Base-by-base conservation (phyloP, 768 basidiomycete genomes). In the Mycena olivaceomarginata region DNA sequence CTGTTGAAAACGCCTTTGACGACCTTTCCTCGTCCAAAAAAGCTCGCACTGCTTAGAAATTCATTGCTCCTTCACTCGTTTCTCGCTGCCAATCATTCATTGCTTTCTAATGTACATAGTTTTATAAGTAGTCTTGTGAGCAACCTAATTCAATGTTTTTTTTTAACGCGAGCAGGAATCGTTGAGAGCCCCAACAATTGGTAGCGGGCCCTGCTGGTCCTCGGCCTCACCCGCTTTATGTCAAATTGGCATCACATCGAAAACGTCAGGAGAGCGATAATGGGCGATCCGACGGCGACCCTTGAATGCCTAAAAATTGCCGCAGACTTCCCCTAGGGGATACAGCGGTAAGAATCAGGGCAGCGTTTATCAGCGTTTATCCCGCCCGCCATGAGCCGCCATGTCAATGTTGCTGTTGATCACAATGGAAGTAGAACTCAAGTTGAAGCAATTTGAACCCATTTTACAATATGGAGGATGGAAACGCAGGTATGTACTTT, bases 341-440 rank as follows among this genome's bases (percentile, higher is more conserved):
- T 31, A 63, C 60, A 63, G 40, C 60, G 60, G 60, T 63, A 63
- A 63, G n/a, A 63, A 15, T 41, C 60, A 63, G 60, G 20, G 40
- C 60, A 63, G 39, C 40, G 60, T 63, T 63, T 41, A n/a, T 63
- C 60, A 63, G 39, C 40, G 60, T 63, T 63, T 41, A n/a, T 63
- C 60, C 60, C 60, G 31, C 31, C 3, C 31, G 31, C 31, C 31
- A 31, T 31, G 2, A 31, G 31, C 31, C 31, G 60, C 60, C 60
- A 63, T 63, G 60, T 63, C 60, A 63, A 63, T 63, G 60, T 63
- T 63, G 37, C 60, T 63, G 60, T 63, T 63, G 60, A 63, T 63
- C 43, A 63, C 59, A 60, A 60, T 60, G 59, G 59, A 63, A 63
- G 37, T 63, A 41, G 60, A 63, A 43, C 60, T n/a, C 60, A 63